Evolutionary conservation across 345 rosid species (phyloP).

Genomic region (Eucalyptus erythrocorys): DNA sequence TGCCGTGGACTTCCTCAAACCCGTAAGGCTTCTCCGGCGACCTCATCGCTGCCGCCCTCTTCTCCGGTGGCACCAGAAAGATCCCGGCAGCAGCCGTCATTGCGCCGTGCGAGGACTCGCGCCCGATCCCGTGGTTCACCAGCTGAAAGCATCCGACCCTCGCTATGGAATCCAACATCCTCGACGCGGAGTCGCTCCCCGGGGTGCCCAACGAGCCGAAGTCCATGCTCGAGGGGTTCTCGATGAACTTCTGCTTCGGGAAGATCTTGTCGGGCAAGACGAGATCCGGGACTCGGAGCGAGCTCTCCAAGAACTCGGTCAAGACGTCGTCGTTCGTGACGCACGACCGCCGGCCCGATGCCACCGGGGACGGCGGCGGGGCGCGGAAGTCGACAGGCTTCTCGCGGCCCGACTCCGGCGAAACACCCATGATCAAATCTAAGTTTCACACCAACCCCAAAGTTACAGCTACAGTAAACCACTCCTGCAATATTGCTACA

Average conservation of each 20-base stretch:
- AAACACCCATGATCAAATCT: constrained; percentile 12
- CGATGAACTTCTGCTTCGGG: constrained; percentile 52
- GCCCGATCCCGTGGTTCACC: constrained; percentile 48
- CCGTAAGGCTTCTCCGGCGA: constrained; percentile 40
- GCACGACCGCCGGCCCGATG: constrained; percentile 63
- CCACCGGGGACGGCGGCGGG: constrained; percentile 82
- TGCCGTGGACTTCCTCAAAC: constrained; percentile 37
- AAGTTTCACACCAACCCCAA: not conserved
- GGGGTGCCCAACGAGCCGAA: constrained; percentile 14
- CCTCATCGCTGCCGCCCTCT: constrained; percentile 15
- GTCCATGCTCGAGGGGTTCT: constrained; percentile 54
- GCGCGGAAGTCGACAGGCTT: constrained; percentile 66
- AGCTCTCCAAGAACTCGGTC: constrained; percentile 62
- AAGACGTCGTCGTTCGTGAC: constrained; percentile 69
- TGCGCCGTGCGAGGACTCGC: constrained; percentile 14
- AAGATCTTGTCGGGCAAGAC: constrained; percentile 68
- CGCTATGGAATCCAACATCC: constrained; percentile 36
- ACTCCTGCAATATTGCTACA: not conserved
- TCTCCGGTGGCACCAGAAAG: constrained; percentile 26
- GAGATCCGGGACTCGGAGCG: constrained; percentile 71
- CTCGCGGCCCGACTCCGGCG: constrained; percentile 21
- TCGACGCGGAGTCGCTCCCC: constrained; percentile 10
- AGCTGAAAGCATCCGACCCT: constrained; percentile 79
- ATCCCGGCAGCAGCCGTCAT: constrained; percentile 30
- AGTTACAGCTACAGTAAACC: not conserved